Evolutionary conservation across 2,329 filamentous ascomycete genomes (phyloP), one percentile per base, ranked within the genome.

Genomic region (Biscogniauxia mediterranea): DNA sequence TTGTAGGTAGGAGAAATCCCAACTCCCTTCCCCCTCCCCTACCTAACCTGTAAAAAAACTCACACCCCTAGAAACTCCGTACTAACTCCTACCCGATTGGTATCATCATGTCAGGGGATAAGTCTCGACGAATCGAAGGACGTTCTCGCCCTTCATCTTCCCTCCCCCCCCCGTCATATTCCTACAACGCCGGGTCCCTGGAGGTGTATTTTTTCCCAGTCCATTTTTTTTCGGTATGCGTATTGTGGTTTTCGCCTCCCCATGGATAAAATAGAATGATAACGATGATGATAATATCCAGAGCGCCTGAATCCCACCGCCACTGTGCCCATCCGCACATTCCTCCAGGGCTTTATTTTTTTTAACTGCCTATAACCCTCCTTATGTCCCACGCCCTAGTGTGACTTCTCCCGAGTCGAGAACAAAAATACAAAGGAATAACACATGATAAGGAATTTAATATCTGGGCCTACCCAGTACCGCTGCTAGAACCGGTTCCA

Each of bases 381-480:
- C 38, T n/a, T 15, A 17, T 9, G 15, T 11, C 11, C 15, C 38
- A 15, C 6, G 15, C 38, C 38, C 15, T 17, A 32, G 7, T 46
- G 38, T n/a, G 17, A 46, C 15, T 11, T 46, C 38, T n/a, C 38
- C 38, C 13, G 13, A 46, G 38, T 46, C 38, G 17, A 32, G 11
- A 32, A 8, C 42, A 51, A 55, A 60, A 62, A 58, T 64, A 63
- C 58, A 62, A 64, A 68, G 55, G 58, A 64, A 60, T 61, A 66
- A 65, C 65, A 63, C 61, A 68, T 52, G 59, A 55, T 26, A 60
- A 60, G 58, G 52, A 59, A 70, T 66, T 63, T 58, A 69, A 55
- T 28, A 61, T 62, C 32, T 42, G n/a, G 42, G n/a, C 55, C 63
- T 67, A 70, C 56, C 65, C 53, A 19, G 68, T 69, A 51, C 61